Evolutionary conservation across 257 asterid species (phyloP).

Genomic region (Salvia rosmarinus): DNA sequence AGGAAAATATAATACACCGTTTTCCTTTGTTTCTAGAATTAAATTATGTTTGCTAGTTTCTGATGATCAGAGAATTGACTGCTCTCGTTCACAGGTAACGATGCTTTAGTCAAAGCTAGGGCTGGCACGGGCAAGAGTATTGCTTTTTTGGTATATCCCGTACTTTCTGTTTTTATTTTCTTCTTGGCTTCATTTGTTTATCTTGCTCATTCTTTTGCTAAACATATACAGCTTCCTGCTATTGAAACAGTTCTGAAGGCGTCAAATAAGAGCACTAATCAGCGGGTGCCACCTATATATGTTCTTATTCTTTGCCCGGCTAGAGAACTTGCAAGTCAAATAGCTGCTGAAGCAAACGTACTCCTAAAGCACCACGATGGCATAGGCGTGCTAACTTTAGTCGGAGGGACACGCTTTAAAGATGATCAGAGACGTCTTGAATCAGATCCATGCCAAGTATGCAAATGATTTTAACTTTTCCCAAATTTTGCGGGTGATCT

Average conservation of each 20-base stretch:
- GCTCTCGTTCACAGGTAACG: conserved; percentile 57
- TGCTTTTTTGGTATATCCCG: conserved; percentile 78
- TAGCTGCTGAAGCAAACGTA: conserved; percentile 89
- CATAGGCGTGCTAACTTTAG: conserved; percentile 79
- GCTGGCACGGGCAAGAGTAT: conserved; percentile 95
- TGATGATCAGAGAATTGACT: conserved; percentile 22
- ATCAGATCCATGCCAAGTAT: conserved; percentile 77
- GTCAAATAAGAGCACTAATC: conserved; percentile 38
- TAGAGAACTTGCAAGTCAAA: conserved; percentile 95
- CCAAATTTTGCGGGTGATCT: neutral
- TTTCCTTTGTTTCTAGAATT: conserved; percentile 13
- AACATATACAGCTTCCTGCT: conserved; percentile 97
- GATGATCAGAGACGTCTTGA: conserved; percentile 78
- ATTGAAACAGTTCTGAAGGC: conserved; percentile 96
- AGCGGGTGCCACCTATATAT: conserved; percentile 59
- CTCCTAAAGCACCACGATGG: conserved; percentile 86
- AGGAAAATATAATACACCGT: neutral
- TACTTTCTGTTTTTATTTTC: conserved; percentile 21
- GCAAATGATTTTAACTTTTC: neutral
- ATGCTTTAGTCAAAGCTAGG: conserved; percentile 89
- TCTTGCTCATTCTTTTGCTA: conserved; percentile 49
- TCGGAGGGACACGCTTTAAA: conserved; percentile 94
- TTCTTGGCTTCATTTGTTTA: conserved; percentile 19
- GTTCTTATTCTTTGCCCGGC: conserved; percentile 90
- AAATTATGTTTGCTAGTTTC: conserved; percentile 30